Conservation (phyloP, 805 yeast genomes). For the Vanderwaltozyma yarrowii region DNA sequence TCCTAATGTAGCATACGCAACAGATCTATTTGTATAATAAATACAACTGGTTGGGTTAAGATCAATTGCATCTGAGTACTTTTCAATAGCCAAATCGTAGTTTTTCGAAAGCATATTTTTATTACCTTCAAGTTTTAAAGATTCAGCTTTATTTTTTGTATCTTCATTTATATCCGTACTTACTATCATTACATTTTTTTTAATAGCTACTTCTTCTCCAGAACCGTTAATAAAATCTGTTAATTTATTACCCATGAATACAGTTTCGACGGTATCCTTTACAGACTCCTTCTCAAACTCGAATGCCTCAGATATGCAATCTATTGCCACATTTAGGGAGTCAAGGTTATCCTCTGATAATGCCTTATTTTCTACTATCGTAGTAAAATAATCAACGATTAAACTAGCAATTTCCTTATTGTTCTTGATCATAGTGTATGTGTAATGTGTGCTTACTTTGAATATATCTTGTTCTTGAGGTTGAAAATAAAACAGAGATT, state of each 20-base stretch:
- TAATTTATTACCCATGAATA: conserved; percentile 40
- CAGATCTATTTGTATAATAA: conserved; percentile 86
- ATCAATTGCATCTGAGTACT: conserved; percentile 70
- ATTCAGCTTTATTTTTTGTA: conserved; percentile 62
- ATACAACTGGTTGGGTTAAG: conserved; percentile 66
- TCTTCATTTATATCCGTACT: conserved; percentile 30
- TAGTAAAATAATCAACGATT: conserved; percentile 59
- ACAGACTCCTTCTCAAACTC: conserved; percentile 47
- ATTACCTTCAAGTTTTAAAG: conserved; percentile 75
- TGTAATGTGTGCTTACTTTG: too few species aligned
- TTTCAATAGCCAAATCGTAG: conserved; percentile 56
- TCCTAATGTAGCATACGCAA: conserved; percentile 72
- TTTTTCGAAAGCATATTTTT: conserved; percentile 68
- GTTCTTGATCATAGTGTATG: too few species aligned
- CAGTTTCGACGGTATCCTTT: conserved; percentile 23
- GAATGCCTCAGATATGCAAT: conserved; percentile 82
- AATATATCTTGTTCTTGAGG: too few species aligned
- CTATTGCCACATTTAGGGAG: conserved; percentile 84
- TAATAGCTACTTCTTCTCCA: too few species aligned
- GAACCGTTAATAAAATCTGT: conserved; percentile 1
- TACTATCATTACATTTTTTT: too few species aligned
- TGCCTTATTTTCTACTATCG: conserved; percentile 46
- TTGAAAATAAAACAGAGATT: too few species aligned
- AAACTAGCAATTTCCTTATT: conserved; percentile 48
- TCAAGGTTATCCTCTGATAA: conserved; percentile 72